These are phyloP conservation scores for Candida vaughaniae DNA, from an alignment of 805 yeast species.

Conservation along the genomic window DNA sequence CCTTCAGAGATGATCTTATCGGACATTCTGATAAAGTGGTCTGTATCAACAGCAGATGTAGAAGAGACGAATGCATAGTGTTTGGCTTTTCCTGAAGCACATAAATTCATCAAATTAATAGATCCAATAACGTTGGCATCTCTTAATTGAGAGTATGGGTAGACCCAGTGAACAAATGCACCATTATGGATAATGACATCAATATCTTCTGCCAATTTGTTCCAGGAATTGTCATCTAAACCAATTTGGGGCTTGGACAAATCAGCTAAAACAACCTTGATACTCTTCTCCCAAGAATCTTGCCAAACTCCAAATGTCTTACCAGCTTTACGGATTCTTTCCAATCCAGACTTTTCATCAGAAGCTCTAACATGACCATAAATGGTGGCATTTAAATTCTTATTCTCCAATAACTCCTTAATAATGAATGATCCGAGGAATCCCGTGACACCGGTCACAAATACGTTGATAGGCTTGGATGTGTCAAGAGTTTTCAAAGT, in stretches of 20 bases:
- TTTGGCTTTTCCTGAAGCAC: constrained; percentile 80
- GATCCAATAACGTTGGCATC: constrained; percentile 93
- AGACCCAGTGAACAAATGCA: constrained; percentile 98
- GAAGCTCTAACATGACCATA: constrained; percentile 91
- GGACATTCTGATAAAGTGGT: constrained; percentile 73
- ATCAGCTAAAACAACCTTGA: constrained; percentile 81
- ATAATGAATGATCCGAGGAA: constrained; percentile 90
- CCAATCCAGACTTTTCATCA: constrained; percentile 63
- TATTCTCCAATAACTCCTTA: constrained; percentile 66
- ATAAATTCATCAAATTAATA: constrained; percentile 74
- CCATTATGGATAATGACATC: constrained; percentile 94
- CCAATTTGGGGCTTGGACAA: constrained; percentile 76
- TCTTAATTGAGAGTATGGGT: constrained; percentile 85
- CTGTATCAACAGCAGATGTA: constrained; percentile 88
- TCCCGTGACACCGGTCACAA: constrained; percentile 95
- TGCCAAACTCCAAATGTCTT: constrained; percentile 82
- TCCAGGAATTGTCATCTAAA: constrained; percentile 56
- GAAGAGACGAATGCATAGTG: constrained; percentile 90
- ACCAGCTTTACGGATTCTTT: constrained; percentile 74
- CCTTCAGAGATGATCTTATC: constrained; percentile 68
- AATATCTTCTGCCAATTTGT: constrained; percentile 50
- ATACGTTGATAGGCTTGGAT: constrained; percentile 52
- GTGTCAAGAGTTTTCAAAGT: constrained; percentile 38
- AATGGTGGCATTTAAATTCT: constrained; percentile 51
- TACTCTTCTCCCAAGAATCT: constrained; percentile 51